Percentiles rank a stretch among this genome's conserved stretches.
phyloP scores from a whole-genome alignment of 768 basidiomycete species.

The Rhodotorula paludigena region DNA sequence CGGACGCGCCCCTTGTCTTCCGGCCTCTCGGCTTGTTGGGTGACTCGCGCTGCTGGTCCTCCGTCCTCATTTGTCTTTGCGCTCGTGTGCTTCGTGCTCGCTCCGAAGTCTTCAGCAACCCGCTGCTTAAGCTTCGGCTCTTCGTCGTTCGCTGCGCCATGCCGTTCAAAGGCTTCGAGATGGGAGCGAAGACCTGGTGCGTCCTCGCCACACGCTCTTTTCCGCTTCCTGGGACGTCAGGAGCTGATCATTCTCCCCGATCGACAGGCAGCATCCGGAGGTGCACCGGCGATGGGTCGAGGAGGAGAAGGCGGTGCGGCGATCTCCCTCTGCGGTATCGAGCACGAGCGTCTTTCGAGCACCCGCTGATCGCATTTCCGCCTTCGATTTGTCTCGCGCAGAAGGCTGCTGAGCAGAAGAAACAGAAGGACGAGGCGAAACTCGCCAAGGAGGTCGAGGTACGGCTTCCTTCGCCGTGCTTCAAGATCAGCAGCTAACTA shows the following conservation, averaged over 20 bases:
- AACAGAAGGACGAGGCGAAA: background rate
- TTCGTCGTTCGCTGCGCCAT: background rate
- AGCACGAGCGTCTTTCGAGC: too few relatives aligned
- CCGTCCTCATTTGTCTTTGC: too few relatives aligned
- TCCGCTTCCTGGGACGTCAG: background rate
- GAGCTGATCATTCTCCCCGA: background rate
- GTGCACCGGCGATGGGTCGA: background rate
- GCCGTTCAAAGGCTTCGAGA: background rate
- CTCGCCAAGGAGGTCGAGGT: conserved; percentile 9
- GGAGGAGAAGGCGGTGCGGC: conserved; percentile 5
- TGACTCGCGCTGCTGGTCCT: too few relatives aligned
- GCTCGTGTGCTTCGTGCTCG: too few relatives aligned
- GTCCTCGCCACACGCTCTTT: background rate
- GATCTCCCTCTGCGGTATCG: too few relatives aligned
- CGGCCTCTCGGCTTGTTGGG: too few relatives aligned
- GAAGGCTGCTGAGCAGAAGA: background rate
- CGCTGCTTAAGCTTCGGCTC: background rate
- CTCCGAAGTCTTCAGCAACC: too few relatives aligned
- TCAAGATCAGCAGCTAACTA: too few relatives aligned
- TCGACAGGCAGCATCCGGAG: conserved; percentile 6
- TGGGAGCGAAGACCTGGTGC: conserved; percentile 18
- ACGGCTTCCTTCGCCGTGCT: too few relatives aligned
- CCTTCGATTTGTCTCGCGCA: too few relatives aligned
- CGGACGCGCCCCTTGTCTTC: too few relatives aligned
- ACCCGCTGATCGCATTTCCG: too few relatives aligned